Conservation (phyloP, 2,329 filamentous ascomycete species). For the Lachnellula cervina region DNA sequence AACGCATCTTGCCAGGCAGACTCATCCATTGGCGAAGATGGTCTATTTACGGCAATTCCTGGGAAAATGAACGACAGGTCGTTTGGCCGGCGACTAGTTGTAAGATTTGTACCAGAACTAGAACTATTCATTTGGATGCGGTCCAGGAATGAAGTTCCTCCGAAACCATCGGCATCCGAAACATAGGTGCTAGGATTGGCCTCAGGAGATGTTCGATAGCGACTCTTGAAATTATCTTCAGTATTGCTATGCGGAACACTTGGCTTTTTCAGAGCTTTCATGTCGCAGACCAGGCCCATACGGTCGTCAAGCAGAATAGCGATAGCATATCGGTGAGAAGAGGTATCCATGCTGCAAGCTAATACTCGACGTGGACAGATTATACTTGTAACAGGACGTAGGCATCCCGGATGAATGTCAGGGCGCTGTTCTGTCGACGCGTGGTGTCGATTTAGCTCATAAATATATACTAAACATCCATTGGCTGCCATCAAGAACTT, state of each 20-base stretch:
- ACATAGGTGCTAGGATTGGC: background rate
- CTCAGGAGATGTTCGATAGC: background rate
- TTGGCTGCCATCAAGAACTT: constrained; percentile 52
- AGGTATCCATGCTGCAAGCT: constrained; percentile 59
- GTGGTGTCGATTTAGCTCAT: constrained; percentile 33
- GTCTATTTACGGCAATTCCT: constrained; percentile 19
- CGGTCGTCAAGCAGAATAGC: constrained; percentile 56
- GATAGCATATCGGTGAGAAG: constrained; percentile 48
- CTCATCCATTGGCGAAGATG: constrained; percentile 6
- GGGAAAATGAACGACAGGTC: constrained; percentile 22
- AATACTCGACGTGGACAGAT: constrained; percentile 53
- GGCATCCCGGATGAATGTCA: constrained; percentile 22
- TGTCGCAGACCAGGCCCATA: constrained; percentile 56
- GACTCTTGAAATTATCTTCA: background rate
- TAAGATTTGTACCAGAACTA: constrained; percentile 15
- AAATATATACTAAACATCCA: constrained; percentile 52
- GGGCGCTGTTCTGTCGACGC: background rate
- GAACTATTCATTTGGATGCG: constrained; percentile 23
- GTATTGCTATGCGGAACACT: background rate
- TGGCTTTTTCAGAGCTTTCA: constrained; percentile 30
- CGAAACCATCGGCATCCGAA: background rate
- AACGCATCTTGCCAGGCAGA: constrained; percentile 17
- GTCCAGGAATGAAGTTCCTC: constrained; percentile 19
- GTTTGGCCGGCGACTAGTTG: constrained; percentile 2
- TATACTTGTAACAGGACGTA: constrained; percentile 47